phyloP scores from a whole-genome alignment of 108 stramenopile species.

The Skeletonema menzelii region DNA sequence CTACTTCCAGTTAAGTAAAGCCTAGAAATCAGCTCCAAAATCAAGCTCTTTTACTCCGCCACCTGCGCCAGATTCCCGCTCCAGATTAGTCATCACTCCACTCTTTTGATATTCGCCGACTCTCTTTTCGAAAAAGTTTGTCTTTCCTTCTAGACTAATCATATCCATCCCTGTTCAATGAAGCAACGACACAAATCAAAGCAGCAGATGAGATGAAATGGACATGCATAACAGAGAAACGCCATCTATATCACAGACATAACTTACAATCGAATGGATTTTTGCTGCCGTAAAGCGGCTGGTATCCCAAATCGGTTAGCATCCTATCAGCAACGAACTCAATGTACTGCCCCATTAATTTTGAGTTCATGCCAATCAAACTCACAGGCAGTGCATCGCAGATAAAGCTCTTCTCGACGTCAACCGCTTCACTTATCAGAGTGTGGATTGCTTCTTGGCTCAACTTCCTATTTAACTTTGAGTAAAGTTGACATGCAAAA shows the following conservation, averaged over 20 bases:
- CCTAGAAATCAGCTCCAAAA: conserved; percentile 74
- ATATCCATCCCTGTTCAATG: conserved; percentile 82
- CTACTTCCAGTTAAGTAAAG: not conserved
- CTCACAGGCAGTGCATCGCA: conserved; percentile 90
- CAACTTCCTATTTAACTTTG: conserved; percentile 85
- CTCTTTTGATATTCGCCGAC: conserved; percentile 97
- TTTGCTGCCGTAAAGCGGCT: conserved; percentile 75
- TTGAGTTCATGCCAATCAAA: conserved; percentile 92
- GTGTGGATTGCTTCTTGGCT: conserved; percentile 71
- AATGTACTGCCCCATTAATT: conserved; percentile 91
- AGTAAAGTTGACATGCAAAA: conserved; percentile 97
- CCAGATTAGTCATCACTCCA: conserved; percentile 89
- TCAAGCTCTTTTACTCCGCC: conserved; percentile 38
- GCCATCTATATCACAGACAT: not conserved
- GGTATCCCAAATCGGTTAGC: conserved; percentile 74
- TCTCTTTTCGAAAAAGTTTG: conserved; percentile 99
- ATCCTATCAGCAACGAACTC: conserved; percentile 91
- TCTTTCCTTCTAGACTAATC: conserved; percentile 95
- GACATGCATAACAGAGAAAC: not conserved
- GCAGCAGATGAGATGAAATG: not conserved
- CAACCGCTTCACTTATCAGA: conserved; percentile 89
- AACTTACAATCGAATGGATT: conserved; percentile 92
- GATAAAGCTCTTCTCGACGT: conserved; percentile 90
- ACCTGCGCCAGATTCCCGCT: conserved; percentile 30
- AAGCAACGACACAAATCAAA: not conserved